These are phyloP conservation scores for Scleromitrula shiraiana DNA, from an alignment of 2,329 filamentous ascomycete genomes.

Conservation along the genomic window DNA sequence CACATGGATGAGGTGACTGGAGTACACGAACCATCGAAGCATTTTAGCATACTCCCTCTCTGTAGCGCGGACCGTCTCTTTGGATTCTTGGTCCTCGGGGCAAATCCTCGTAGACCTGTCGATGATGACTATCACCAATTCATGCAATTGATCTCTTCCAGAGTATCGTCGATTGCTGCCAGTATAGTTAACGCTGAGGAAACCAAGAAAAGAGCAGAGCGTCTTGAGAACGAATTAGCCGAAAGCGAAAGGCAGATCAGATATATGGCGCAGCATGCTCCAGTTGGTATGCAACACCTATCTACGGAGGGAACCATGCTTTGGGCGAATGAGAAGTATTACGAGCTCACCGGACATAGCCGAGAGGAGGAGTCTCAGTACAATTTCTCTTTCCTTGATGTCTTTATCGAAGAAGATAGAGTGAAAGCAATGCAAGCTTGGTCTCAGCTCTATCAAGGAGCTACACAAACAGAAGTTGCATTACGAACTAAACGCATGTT, in stretches of 20 bases:
- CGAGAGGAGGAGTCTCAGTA: slow-evolving; percentile 12
- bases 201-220: slow-evolving; percentile 6
- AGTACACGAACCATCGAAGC: slow-evolving; percentile 18
- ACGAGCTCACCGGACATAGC: slow-evolving; percentile 17
- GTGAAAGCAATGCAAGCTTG: slow-evolving; percentile 15
- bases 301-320: slow-evolving; percentile 17
- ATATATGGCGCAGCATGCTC: slow-evolving; percentile 26
- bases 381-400: slow-evolving; percentile 19
- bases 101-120: slow-evolving; percentile 23
- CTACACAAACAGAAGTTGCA: slow-evolving; percentile 17
- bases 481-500: slow-evolving; percentile 23
- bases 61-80: slow-evolving; percentile 12
- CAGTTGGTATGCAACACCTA: slow-evolving; percentile 25
- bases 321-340: slow-evolving; percentile 27
- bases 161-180: slow-evolving; percentile 20
- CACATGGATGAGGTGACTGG: slow-evolving; percentile 7
- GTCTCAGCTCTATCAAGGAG: slow-evolving; percentile 16
- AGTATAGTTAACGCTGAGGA: slow-evolving; percentile 19
- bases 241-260: slow-evolving; percentile 16
- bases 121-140: slow-evolving; percentile 22
- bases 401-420: slow-evolving; percentile 20
- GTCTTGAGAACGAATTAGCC: slow-evolving; percentile 10
- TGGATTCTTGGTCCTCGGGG: slow-evolving; percentile 22
- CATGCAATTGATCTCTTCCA: slow-evolving; percentile 20
- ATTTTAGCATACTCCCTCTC: slow-evolving; percentile 22